These are phyloP conservation scores for Dendrocalamus latiflorus DNA, from an alignment of 202 grass and related monocot species.

Conservation along the genomic window DNA sequence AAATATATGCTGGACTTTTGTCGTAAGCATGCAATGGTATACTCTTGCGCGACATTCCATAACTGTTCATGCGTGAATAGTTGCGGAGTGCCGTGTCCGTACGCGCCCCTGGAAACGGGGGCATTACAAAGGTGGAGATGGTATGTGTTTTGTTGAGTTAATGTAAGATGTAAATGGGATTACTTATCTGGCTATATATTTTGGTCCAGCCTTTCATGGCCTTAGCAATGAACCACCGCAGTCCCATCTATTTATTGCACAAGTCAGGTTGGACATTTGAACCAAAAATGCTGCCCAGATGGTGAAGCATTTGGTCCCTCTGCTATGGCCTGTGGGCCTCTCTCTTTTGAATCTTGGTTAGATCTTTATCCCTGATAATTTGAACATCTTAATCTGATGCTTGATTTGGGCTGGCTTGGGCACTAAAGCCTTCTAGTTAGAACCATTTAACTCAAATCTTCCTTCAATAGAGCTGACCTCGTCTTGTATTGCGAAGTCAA, in stretches of 20 bases:
- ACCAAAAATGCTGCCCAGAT: neutral
- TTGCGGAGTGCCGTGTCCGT: too few relatives aligned
- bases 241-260: neutral
- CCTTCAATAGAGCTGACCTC: neutral
- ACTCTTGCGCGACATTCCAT: too few relatives aligned
- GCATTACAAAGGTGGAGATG: neutral
- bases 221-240: neutral
- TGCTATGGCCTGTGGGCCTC: neutral
- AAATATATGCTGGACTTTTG: too few relatives aligned
- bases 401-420: conserved; percentile 4
- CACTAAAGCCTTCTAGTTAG: neutral
- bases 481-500: neutral
- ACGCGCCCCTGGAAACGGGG: too few relatives aligned
- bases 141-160: neutral
- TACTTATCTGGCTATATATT: neutral
- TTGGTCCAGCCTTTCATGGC: neutral
- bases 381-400: neutral
- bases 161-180: neutral
- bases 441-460: neutral
- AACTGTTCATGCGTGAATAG: too few relatives aligned
- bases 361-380: neutral
- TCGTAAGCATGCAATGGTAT: too few relatives aligned
- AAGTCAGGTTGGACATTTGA: neutral
- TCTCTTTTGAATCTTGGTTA: neutral
- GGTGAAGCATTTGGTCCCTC: neutral